Conservation (phyloP, 495 filamentous ascomycete species). For the Bryoglossum gracile region DNA sequence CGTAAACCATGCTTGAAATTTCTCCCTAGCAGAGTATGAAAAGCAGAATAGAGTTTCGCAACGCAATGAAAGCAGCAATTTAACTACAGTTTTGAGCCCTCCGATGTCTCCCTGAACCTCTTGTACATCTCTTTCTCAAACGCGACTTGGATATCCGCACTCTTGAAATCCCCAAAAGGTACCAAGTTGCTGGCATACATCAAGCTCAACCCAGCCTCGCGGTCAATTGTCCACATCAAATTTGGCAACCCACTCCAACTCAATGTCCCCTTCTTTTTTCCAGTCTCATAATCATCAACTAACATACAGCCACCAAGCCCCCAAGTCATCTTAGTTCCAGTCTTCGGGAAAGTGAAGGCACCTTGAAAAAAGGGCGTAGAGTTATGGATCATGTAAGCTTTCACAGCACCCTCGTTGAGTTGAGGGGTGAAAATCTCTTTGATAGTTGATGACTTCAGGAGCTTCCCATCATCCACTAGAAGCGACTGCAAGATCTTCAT, state of each 20-base stretch:
- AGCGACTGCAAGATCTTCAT: constrained; percentile 37
- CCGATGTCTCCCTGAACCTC: neutral
- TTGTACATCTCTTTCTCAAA: constrained; percentile 17
- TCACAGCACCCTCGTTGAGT: constrained; percentile 11
- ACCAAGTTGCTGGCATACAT: constrained; percentile 12
- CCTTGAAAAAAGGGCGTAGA: constrained; percentile 1
- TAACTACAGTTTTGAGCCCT: no score
- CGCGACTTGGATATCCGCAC: neutral
- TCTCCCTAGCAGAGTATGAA: no score
- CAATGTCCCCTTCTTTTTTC: constrained; percentile 23
- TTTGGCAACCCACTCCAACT: constrained; percentile 18
- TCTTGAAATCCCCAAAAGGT: constrained; percentile 15
- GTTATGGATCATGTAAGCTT: constrained; percentile 3
- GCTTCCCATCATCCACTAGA: constrained; percentile 35
- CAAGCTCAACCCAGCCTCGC: constrained; percentile 4
- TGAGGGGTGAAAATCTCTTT: constrained; percentile 39
- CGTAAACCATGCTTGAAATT: no score
- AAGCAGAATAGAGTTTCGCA: no score
- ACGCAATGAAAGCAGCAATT: no score
- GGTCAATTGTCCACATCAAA: constrained; percentile 18
- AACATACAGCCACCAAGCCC: constrained; percentile 30
- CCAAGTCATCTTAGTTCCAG: constrained; percentile 23
- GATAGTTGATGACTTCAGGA: constrained; percentile 35
- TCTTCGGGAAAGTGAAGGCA: constrained; percentile 2
- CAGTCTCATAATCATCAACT: constrained; percentile 20